Evolutionary conservation across 202 grass and related monocot species (phyloP).

Genomic region (Schoenoplectus tabernaemontani): DNA sequence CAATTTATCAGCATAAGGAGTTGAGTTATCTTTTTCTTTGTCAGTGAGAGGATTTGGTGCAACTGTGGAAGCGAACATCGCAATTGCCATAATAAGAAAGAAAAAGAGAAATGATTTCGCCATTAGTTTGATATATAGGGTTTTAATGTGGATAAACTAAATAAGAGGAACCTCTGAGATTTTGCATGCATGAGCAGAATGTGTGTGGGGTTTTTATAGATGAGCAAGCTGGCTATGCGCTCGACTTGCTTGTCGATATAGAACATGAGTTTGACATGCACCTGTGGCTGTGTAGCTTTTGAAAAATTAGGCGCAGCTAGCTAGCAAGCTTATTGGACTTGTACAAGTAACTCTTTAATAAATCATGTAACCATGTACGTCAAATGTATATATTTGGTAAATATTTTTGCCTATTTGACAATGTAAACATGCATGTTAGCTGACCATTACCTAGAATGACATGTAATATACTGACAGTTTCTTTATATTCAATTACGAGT

Average conservation of each 20-base stretch:
- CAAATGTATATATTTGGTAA: background rate
- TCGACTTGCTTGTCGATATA: background rate
- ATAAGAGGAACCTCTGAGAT: background rate
- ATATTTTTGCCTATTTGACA: background rate
- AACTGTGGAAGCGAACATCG: background rate
- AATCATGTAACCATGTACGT: background rate
- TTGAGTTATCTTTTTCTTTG: background rate
- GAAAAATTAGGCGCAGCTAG: constrained; percentile 2
- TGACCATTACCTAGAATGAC: background rate
- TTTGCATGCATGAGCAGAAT: constrained; percentile 1
- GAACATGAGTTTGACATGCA: background rate
- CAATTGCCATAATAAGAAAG: constrained; percentile 1
- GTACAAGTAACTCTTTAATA: constrained; percentile 17
- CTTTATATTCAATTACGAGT: too few relatives aligned
- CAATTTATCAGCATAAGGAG: background rate
- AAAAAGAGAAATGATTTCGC: background rate
- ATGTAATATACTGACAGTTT: background rate
- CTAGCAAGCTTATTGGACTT: background rate
- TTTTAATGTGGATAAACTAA: background rate
- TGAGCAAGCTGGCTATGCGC: background rate
- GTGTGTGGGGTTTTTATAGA: constrained; percentile 6
- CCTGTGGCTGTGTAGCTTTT: background rate
- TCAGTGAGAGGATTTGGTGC: background rate
- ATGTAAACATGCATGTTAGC: background rate
- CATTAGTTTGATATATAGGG: background rate